These are phyloP conservation scores for Fusarium illudens DNA, from an alignment of 2,329 filamentous ascomycete species.

Conservation along the genomic window DNA sequence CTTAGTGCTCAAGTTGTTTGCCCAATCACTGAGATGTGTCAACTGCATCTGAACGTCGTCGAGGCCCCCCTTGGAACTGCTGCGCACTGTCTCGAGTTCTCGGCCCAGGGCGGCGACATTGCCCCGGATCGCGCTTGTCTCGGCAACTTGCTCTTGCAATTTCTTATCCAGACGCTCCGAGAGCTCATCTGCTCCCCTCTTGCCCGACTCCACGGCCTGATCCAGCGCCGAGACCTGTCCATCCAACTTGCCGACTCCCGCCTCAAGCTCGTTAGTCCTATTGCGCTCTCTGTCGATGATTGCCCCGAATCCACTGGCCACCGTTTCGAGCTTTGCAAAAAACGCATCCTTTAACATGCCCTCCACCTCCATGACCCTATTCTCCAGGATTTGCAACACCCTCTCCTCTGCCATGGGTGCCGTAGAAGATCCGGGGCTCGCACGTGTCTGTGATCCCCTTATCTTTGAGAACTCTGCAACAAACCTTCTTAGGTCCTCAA, in stretches of 20 bases:
- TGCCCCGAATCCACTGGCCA: constrained; percentile 25
- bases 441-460: constrained; percentile 2
- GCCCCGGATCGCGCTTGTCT: constrained; percentile 6
- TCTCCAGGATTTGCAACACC: constrained; percentile 11
- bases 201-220: neutral
- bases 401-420: constrained; percentile 13
- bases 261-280: constrained; percentile 14
- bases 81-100: constrained; percentile 14
- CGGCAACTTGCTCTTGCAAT: neutral
- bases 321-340: neutral
- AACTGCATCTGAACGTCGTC: constrained; percentile 50
- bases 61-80: constrained; percentile 38
- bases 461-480: constrained; percentile 5
- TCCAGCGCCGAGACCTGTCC: neutral
- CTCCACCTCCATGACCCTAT: constrained; percentile 14
- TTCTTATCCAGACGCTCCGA: neutral
- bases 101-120: constrained; percentile 1
- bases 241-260: constrained; percentile 8
- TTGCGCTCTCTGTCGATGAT: constrained; percentile 35
- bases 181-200: neutral
- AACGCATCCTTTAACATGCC: constrained; percentile 9
- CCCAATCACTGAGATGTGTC: constrained; percentile 55
- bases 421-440: neutral
- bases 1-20: constrained; percentile 58
- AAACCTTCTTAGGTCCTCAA: constrained; percentile 7